Evolutionary conservation across 768 basidiomycete species (phyloP), one percentile per base, ranked within the genome.

Genomic region (Tulasnella calospora): DNA sequence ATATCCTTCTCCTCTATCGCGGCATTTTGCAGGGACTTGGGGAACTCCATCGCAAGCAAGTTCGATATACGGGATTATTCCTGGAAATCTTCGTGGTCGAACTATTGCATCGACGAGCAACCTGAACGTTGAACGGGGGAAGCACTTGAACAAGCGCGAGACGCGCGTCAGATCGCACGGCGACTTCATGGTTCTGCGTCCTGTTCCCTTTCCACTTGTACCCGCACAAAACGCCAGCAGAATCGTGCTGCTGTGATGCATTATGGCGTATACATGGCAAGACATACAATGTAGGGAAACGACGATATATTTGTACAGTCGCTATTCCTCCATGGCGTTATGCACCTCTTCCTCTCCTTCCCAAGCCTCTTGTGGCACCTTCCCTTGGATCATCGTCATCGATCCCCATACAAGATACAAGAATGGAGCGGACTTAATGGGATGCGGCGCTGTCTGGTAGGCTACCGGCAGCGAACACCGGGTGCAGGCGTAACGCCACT

Each of bases 391-490:
- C 72, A 71, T 38, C 7, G 79, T 80, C 57, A 80, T 71, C n/a
- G 71, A 41, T 10, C 79, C 79, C 69, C 76, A 79, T 30, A 55
- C 72, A 9, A 80, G 27, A 57, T 80, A 80, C 15, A 80, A 35
- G 76, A 41, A 80, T 33, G 79, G 79, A n/a, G 41, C 79, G 19
- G 79, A 79, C 33, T 80, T 80, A 17, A 74, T 36, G 23, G 79
- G 79, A 46, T 80, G 79, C 27, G 79, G 77, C 15, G 72, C 47
- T 30, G 57, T 73, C 38, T 80, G 79, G 44, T 80, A 80, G 8
- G 80, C 79, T 15, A 80, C 61, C 10, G 79, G 79, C 12, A 80
- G 55, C 41, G 79, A 80, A 72, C 79, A 80, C n/a, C 79, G 78
- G 4, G 79, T 46, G 67, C 79, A 80, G 35, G 38, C n/a, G 35